Percentiles rank a stretch among this genome's conserved stretches.
Conservation (phyloP, 1,139 yeast genomes). For the Sugiyamaella paludigena region DNA sequence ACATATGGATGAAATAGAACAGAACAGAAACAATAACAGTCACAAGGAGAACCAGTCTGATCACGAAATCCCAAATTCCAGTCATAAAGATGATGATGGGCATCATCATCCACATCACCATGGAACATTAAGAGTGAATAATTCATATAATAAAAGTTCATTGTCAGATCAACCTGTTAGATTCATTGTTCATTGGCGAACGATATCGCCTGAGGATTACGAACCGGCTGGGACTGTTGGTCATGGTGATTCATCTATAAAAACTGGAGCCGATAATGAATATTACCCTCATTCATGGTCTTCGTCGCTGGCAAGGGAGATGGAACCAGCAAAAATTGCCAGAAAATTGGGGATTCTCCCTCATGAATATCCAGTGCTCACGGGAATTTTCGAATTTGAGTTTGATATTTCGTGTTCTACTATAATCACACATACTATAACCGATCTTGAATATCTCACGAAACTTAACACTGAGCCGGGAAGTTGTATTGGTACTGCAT, state of each 20-base stretch:
- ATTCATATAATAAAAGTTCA: neutral
- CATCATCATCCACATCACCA: constrained; percentile 3
- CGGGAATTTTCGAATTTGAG: constrained; percentile 77
- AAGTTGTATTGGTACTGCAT: neutral
- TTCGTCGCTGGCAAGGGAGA: constrained; percentile 18
- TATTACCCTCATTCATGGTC: constrained; percentile 22
- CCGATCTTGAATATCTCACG: constrained; percentile 65
- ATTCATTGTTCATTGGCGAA: constrained; percentile 28
- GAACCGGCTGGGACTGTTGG: neutral
- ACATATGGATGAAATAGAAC: no score
- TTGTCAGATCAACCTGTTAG: constrained; percentile 16
- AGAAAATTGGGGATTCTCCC: constrained; percentile 27
- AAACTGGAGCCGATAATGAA: neutral
- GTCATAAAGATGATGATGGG: neutral
- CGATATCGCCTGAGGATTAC: constrained; percentile 19
- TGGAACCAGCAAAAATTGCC: constrained; percentile 24
- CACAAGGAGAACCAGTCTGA: constrained; percentile 1
- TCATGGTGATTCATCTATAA: neutral
- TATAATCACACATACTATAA: constrained; percentile 71
- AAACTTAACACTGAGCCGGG: constrained; percentile 17
- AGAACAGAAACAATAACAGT: neutral
- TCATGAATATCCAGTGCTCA: constrained; percentile 42
- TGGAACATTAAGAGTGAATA: neutral
- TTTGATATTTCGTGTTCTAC: constrained; percentile 55
- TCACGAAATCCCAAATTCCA: neutral